phyloP scores from a whole-genome alignment of 139 green algal species.

The Chlorella sp. region DNA sequence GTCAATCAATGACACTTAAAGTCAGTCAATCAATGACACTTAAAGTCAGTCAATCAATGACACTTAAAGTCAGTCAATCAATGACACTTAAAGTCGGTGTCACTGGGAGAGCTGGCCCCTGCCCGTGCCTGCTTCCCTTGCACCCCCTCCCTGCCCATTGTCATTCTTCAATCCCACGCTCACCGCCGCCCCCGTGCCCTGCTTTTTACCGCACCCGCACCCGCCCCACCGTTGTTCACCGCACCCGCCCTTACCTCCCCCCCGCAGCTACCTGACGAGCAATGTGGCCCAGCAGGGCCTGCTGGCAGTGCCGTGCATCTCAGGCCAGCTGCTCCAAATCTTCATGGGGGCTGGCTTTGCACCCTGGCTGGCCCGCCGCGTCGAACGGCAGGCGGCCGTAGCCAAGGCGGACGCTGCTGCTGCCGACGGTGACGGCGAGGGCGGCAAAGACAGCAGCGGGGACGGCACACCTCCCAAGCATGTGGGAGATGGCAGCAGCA shows the following conservation, averaged over 20 bases:
- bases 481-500: not conserved
- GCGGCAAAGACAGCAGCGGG: not conserved
- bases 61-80: too few relatives aligned
- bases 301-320: constrained; percentile 64
- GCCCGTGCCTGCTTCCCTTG: not conserved
- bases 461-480: not conserved
- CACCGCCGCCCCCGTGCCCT: not conserved
- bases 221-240: not conserved
- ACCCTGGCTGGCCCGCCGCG: not conserved
- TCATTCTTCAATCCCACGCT: not conserved
- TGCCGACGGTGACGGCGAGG: not conserved
- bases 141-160: not conserved
- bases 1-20: too few relatives aligned
- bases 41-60: too few relatives aligned
- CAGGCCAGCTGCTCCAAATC: constrained; percentile 63
- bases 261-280: constrained; percentile 51
- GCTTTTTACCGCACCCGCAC: too few relatives aligned
- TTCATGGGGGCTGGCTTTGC: constrained; percentile 7
- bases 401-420: not conserved
- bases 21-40: too few relatives aligned
- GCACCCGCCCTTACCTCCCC: not conserved
- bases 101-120: too few relatives aligned
- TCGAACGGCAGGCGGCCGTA: not conserved
- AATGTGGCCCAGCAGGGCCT: constrained; percentile 44
- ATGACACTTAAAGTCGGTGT: too few relatives aligned